A percentile compares a stretch with the other conserved stretches of the same genome.
phyloP scores from a whole-genome alignment of 1,284 basidiomycete species.

The Dichomitus squalens region DNA sequence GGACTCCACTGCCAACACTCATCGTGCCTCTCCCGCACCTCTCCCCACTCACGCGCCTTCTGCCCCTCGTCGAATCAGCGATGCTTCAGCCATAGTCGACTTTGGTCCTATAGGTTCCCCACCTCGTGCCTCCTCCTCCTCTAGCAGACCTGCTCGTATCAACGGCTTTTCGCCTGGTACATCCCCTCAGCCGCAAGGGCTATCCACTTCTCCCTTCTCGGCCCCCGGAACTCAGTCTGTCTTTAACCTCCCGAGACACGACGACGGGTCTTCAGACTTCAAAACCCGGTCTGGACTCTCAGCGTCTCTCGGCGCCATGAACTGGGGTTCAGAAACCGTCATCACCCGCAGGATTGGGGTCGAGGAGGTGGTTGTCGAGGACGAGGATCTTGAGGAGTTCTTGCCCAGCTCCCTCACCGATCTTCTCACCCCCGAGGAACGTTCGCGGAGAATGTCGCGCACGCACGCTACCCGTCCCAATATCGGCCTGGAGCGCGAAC shows the following conservation, averaged over 20 bases:
- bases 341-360: slow-evolving; percentile 21
- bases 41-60: slow-evolving; percentile 57
- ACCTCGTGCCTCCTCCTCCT: slow-evolving; percentile 48
- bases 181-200: slow-evolving; percentile 44
- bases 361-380: slow-evolving; percentile 55
- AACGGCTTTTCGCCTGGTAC: slow-evolving; percentile 52
- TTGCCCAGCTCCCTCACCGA: slow-evolving; percentile 87
- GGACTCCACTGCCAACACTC: slow-evolving; percentile 1
- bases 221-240: slow-evolving; percentile 63
- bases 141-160: slow-evolving; percentile 36
- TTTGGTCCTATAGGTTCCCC: slow-evolving; percentile 81
- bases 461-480: slow-evolving; percentile 49
- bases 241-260: slow-evolving; percentile 49
- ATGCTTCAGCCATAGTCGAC: slow-evolving; percentile 43
- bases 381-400: slow-evolving; percentile 85
- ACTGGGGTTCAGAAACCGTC: slow-evolving; percentile 33
- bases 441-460: slow-evolving; percentile 75
- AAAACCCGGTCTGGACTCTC: slow-evolving; percentile 43
- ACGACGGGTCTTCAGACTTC: slow-evolving; percentile 35
- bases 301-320: slow-evolving; percentile 48
- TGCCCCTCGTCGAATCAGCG: slow-evolving; percentile 40
- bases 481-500: slow-evolving; percentile 23
- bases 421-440: slow-evolving; percentile 83
- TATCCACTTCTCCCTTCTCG: slow-evolving; percentile 68
- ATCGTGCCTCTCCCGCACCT: slow-evolving; percentile 34